Conservation (phyloP, 805 yeast species). For the Zygoascus flipseniorum region DNA sequence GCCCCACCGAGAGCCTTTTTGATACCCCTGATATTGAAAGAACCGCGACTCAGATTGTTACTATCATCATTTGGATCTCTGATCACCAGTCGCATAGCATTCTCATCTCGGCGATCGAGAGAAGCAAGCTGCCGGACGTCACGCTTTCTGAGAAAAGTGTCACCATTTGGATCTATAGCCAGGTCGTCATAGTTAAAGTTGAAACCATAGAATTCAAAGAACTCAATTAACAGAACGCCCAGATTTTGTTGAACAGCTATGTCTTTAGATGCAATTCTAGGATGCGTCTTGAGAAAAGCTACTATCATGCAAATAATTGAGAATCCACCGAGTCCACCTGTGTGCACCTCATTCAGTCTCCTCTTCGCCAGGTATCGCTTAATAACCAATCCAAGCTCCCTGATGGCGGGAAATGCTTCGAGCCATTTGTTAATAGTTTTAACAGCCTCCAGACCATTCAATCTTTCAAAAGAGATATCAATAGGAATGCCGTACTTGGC, state of each 20-base stretch:
- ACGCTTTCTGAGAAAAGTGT: conserved; percentile 56
- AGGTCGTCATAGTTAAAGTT: conserved; percentile 79
- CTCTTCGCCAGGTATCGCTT: conserved; percentile 80
- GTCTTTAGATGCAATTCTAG: conserved; percentile 57
- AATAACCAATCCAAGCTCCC: conserved; percentile 72
- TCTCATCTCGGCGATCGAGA: conserved; percentile 30
- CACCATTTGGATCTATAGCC: conserved; percentile 56
- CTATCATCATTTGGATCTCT: conserved; percentile 80
- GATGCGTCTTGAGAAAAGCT: conserved; percentile 72
- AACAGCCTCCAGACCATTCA: conserved; percentile 78
- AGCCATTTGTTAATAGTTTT: conserved; percentile 69
- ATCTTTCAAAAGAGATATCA: conserved; percentile 84
- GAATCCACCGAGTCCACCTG: conserved; percentile 93
- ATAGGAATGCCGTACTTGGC: conserved; percentile 61
- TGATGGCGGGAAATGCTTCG: conserved; percentile 59
- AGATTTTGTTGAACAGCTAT: conserved; percentile 65
- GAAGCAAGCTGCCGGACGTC: conserved; percentile 38
- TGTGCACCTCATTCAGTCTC: conserved; percentile 73
- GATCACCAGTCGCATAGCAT: conserved; percentile 60
- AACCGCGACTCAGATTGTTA: conserved; percentile 82
- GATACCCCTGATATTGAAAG: conserved; percentile 69
- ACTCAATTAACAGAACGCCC: conserved; percentile 81
- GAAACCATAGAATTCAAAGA: conserved; percentile 85
- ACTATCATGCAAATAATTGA: conserved; percentile 82
- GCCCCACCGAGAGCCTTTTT: conserved; percentile 88